Evolutionary conservation across 352 stramenopile species (phyloP).

Genomic region (Globisporangium uncinulatum): DNA sequence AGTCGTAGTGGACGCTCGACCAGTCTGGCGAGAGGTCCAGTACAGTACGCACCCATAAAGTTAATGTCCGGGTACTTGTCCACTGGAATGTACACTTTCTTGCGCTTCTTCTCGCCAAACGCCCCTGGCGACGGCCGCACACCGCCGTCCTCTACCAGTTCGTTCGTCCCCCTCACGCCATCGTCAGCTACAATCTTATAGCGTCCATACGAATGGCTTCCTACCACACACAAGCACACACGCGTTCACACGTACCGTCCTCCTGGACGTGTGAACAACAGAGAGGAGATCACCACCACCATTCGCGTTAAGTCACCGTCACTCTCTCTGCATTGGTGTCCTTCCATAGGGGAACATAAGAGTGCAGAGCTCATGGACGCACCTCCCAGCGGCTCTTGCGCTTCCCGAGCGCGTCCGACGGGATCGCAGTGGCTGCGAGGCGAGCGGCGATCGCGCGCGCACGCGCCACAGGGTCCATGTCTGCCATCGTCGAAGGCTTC

Average conservation of each 20-base stretch:
- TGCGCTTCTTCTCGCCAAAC: constrained; percentile 66
- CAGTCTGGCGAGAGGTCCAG: no score
- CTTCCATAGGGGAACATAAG: neutral
- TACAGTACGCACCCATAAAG: constrained; percentile 71
- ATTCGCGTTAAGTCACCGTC: no score
- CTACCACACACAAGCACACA: no score
- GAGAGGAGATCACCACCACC: no score
- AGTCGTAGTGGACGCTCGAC: no score
- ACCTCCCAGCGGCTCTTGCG: constrained; percentile 84
- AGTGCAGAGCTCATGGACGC: constrained; percentile 10
- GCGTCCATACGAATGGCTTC: no score
- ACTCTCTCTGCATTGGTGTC: no score
- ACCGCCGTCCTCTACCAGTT: constrained; percentile 23
- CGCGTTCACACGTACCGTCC: no score
- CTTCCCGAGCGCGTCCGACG: constrained; percentile 68
- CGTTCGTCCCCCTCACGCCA: no score
- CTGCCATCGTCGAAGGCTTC: constrained; percentile 23
- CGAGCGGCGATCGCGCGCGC: constrained; percentile 80
- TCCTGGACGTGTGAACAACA: no score
- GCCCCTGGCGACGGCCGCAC: constrained; percentile 25
- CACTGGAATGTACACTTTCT: constrained; percentile 91
- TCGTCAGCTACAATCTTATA: no score
- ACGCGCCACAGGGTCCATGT: constrained; percentile 70
- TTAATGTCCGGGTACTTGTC: constrained; percentile 92
- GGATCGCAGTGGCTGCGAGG: constrained; percentile 64